Base-by-base conservation (phyloP, 208 protist species). In the Sergeia podlipaevii region DNA sequence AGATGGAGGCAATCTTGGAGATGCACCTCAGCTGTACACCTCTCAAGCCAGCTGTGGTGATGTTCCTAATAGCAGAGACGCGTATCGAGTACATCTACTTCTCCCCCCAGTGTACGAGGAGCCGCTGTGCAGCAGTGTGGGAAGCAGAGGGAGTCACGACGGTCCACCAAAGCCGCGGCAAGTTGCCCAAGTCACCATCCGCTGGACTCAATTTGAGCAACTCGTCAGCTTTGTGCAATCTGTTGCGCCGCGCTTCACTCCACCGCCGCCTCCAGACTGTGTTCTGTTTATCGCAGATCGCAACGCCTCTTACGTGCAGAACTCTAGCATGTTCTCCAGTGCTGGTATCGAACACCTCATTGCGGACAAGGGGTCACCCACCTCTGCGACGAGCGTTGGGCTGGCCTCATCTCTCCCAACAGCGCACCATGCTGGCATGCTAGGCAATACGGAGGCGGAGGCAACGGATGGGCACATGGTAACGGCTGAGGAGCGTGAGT, bases 181-280 rank as follows among this genome's bases (percentile, higher is more conserved):
- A 45, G 67, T 65, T 1, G 66, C 64, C 26, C 64, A 76, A 49
- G 48, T 71, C 28, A 67, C 44, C 29, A 60, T 65, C 23, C 51
- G 47, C 13, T 77, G 68, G 68, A 18, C 51, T 34, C 47, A 66
- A 3, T 85, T 80, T 59, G 44, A 70, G 52, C 60, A 85, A 34
- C 64, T 85, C 17, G 61, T 68, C 21, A 60, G 49, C 29, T 73
- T 80, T 26, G 59, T 79, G 10, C 48, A 60, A 5, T 79, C 77
- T 24, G 53, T 85, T 13, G 68, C 64, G 0, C 71, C 71, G 34
- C 66, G 71, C 36, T 79, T 84, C 42, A 60, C 53, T 33, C 65
- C 65, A 33, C 75, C 65, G 23, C n/a, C 56, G 30, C 55, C 61
- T 45, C 65, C 70, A 28, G 43, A 43, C 2, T 61, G 58, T 6